These are phyloP conservation scores for Salix purpurea DNA, from an alignment of 345 rosid species.

Conservation along the genomic window DNA sequence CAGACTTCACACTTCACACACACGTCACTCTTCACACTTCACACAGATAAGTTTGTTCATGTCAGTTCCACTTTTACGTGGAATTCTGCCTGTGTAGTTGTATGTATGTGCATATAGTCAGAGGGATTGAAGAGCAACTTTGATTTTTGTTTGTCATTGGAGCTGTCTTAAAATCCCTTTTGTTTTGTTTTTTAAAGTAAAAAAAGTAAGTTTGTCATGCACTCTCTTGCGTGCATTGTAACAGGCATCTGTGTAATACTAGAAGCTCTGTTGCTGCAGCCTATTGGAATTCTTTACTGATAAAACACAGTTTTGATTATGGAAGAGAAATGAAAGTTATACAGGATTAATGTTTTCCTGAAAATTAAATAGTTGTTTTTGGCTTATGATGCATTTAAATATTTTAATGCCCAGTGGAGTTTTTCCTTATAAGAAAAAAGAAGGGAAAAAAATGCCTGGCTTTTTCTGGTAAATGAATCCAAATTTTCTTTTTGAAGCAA, in stretches of 20 bases:
- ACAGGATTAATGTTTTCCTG: background rate
- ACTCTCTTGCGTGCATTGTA: background rate
- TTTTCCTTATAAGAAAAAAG: no score
- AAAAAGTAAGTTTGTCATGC: background rate
- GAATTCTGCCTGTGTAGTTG: background rate
- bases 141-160: no score
- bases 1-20: no score
- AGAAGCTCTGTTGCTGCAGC: background rate
- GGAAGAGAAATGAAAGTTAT: background rate
- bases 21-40: no score
- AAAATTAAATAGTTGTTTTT: background rate
- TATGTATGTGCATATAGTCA: background rate
- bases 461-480: background rate
- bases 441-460: background rate
- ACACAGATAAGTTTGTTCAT: background rate
- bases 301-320: background rate
- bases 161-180: background rate
- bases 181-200: background rate
- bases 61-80: background rate
- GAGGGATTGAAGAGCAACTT: no score
- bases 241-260: background rate
- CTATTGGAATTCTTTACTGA: background rate
- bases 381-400: background rate
- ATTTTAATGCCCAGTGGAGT: background rate
- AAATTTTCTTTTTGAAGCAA: background rate